phyloP scores from a whole-genome alignment of 306 rosid genomes.

The Dicorynia guianensis region DNA sequence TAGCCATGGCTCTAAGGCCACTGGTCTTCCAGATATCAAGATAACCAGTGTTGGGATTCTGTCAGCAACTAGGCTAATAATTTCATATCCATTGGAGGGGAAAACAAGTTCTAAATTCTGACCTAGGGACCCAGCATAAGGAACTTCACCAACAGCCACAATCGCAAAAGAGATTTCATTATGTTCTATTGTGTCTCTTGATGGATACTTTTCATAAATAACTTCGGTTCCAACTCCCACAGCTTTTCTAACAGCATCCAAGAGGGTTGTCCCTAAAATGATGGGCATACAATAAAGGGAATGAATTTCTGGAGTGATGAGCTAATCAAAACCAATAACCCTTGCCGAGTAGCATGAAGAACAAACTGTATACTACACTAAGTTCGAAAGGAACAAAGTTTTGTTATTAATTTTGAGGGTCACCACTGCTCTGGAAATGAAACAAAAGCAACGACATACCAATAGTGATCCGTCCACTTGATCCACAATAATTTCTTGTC shows the following conservation, averaged over 20 bases:
- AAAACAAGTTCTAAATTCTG: constrained; percentile 66
- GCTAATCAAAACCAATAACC: constrained; percentile 4
- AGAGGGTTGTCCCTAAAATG: constrained; percentile 76
- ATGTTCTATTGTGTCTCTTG: constrained; percentile 55
- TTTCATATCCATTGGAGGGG: constrained; percentile 61
- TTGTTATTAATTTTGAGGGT: constrained; percentile 4
- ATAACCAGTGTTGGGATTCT: constrained; percentile 78
- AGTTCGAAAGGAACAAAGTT: constrained; percentile 19
- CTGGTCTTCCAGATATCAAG: constrained; percentile 85
- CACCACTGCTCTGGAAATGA: background rate
- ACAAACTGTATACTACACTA: background rate
- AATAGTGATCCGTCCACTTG: constrained; percentile 66
- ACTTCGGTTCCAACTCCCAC: constrained; percentile 71
- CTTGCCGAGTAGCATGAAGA: background rate
- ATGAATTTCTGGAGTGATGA: constrained; percentile 31
- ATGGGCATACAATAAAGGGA: constrained; percentile 7
- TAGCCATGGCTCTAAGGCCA: constrained; percentile 68
- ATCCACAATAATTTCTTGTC: too few species aligned
- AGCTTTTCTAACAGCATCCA: constrained; percentile 75
- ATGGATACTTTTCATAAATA: constrained; percentile 61
- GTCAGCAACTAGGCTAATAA: constrained; percentile 66
- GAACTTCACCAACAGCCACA: constrained; percentile 79
- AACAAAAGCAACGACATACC: constrained; percentile 52
- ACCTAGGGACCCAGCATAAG: constrained; percentile 76
- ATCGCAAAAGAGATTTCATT: constrained; percentile 71